Percentiles rank a stretch among this genome's conserved stretches.
Conservation (phyloP, 805 yeast genomes). For the Lachancea kluyveri region DNA sequence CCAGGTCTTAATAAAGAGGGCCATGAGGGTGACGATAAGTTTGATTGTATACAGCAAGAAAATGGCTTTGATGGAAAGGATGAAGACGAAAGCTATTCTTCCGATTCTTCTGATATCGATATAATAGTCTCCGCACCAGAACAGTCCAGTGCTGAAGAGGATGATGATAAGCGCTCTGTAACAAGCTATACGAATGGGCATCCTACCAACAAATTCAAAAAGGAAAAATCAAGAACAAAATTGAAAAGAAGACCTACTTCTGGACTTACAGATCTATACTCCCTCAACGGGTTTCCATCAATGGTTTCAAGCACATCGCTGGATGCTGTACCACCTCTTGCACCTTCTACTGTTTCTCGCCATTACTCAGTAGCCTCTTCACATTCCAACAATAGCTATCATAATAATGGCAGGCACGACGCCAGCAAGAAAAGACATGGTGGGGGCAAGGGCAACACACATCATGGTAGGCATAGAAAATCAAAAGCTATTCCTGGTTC, state of each 20-base stretch:
- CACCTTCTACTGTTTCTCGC: constrained; percentile 21
- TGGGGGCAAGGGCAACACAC: too few relatives aligned
- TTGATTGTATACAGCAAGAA: not conserved
- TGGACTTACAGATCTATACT: too few relatives aligned
- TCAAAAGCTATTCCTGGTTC: constrained; percentile 45
- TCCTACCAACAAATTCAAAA: constrained; percentile 1
- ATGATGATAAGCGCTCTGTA: not conserved
- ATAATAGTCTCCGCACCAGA: constrained; percentile 5
- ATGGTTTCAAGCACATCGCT: constrained; percentile 13
- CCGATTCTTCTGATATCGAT: constrained; percentile 8
- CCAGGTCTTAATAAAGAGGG: not conserved
- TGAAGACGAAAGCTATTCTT: not conserved
- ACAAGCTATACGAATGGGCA: not conserved
- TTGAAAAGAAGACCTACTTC: constrained; percentile 3
- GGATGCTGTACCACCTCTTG: constrained; percentile 21
- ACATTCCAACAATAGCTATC: constrained; percentile 6
- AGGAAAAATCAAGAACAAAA: not conserved
- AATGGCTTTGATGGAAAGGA: not conserved
- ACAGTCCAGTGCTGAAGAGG: not conserved
- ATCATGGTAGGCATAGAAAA: constrained; percentile 6
- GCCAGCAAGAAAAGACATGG: constrained; percentile 1
- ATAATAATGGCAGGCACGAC: constrained; percentile 5
- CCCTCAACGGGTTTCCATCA: constrained; percentile 13
- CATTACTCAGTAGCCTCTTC: constrained; percentile 10
- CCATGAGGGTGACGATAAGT: too few relatives aligned